Base-by-base conservation (phyloP, 1,284 basidiomycete genomes). In the Phenoliferia sp. region DNA sequence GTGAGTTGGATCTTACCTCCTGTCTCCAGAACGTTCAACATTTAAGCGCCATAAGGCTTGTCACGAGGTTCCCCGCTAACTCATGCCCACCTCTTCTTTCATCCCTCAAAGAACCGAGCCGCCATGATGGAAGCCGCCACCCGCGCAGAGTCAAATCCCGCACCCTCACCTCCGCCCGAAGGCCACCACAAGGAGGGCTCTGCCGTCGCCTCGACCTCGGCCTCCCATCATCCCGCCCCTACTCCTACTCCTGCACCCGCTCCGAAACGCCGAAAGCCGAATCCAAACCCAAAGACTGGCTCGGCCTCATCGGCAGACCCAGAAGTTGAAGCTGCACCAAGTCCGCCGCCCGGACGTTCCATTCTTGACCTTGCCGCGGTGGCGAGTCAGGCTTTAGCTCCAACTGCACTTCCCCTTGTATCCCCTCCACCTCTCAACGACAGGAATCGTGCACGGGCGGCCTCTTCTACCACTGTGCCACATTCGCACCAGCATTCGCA, bases 301-400 rank as follows among this genome's bases (percentile, higher is more conserved):
- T 44, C 62, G 2, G 60, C 56, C 0, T 59, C 70, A 1, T 48
- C 67, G 16, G 50, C 69, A 2, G 48, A 33, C 12, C 33, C 29
- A 2, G n/a, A 32, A 12, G 54, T 55, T 3, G 17, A 55, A 22
- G 4, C 10, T 6, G 50, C 35, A 1, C 54, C 59, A 1, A 22
- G 55, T 10, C 61, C 59, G n/a, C 64, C 69, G 36, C 66, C 66
- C 16, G 32, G 71, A 6, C 65, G 64, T 57, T 63, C 57, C 17
- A 60, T 73, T 2, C 67, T 64, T 26, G 72, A 73, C 28, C 70
- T 73, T 9, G 72, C 70, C 15, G 66, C 69, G 2, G 65, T 69
- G 22, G 72, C 70, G 16, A 59, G 63, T 29, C 71, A 68, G 39
- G 61, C 65, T 12, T 50, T 48, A 1, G 32, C 61, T 2, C 26